A percentile compares a stretch with the other conserved stretches of the same genome.
These are phyloP conservation scores for Boechera divaricarpa DNA, from an alignment of 345 rosid genomes.

Conservation along the genomic window DNA sequence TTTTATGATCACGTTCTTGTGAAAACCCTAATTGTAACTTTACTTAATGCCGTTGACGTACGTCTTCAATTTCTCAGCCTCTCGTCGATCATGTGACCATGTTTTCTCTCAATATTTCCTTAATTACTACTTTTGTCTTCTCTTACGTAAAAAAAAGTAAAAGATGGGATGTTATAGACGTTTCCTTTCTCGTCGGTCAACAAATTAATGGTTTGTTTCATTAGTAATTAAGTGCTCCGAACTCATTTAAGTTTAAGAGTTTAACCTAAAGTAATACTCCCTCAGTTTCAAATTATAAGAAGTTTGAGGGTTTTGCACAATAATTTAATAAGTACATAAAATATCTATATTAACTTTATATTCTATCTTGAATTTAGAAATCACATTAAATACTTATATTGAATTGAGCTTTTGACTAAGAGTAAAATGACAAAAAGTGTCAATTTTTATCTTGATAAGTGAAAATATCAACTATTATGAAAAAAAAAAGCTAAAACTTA, in stretches of 20 bases:
- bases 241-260: background rate
- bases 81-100: slow-evolving; percentile 45
- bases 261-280: background rate
- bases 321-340: too few relatives aligned
- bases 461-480: too few relatives aligned
- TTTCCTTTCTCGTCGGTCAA: slow-evolving; percentile 29
- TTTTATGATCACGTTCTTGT: slow-evolving; percentile 43
- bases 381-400: too few relatives aligned
- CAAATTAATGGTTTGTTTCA: background rate
- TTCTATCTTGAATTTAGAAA: too few relatives aligned
- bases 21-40: slow-evolving; percentile 40
- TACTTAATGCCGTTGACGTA: slow-evolving; percentile 50
- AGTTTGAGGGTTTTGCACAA: too few relatives aligned
- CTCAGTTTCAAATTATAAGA: too few relatives aligned
- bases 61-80: slow-evolving; percentile 44
- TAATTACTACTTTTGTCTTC: slow-evolving; percentile 42
- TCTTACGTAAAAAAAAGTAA: slow-evolving; percentile 26
- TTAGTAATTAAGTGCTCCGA: slow-evolving; percentile 1
- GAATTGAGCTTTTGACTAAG: too few relatives aligned
- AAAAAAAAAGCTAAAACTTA: too few relatives aligned
- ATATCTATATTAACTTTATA: too few relatives aligned
- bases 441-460: too few relatives aligned
- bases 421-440: too few relatives aligned
- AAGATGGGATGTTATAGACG: slow-evolving; percentile 25
- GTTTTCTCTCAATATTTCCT: slow-evolving; percentile 44